A percentile compares a stretch with the other conserved stretches of the same genome.
Conservation (phyloP, 208 protist species). For the Acanthamoeba sp. region DNA sequence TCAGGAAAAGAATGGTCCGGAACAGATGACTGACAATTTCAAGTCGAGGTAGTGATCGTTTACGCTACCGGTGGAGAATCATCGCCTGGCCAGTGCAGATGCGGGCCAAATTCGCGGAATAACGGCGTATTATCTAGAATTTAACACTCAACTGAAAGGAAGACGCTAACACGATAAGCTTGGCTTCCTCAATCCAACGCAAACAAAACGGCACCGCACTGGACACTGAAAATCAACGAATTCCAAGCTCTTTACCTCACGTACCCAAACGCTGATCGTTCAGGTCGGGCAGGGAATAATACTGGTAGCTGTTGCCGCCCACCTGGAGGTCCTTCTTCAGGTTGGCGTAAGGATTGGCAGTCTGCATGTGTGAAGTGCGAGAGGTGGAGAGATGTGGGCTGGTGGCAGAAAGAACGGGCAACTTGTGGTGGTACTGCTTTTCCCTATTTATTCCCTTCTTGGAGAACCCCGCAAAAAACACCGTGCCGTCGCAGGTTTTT, state of each 20-base stretch:
- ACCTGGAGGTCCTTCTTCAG: constrained; percentile 54
- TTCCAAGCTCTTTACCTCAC: neutral
- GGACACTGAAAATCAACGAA: neutral
- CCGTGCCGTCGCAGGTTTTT: too few relatives aligned
- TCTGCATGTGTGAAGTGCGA: constrained; percentile 2
- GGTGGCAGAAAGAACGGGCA: neutral
- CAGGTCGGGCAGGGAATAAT: constrained; percentile 68
- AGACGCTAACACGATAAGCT: neutral
- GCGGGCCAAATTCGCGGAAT: neutral
- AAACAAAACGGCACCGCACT: neutral
- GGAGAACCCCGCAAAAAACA: too few relatives aligned
- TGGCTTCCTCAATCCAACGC: neutral
- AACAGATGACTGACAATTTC: too few relatives aligned
- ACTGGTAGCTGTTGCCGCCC: constrained; percentile 64
- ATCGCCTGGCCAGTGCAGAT: too few relatives aligned
- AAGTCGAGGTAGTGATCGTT: too few relatives aligned
- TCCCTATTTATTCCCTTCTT: too few relatives aligned
- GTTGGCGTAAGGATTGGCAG: constrained; percentile 50
- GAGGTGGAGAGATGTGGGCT: neutral
- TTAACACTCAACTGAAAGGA: neutral
- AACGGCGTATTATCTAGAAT: neutral
- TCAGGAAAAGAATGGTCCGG: too few relatives aligned
- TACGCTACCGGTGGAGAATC: too few relatives aligned
- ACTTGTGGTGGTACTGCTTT: neutral
- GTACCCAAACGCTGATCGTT: constrained; percentile 73